Conservation (phyloP, 2,329 filamentous ascomycete species). For the Fusarium sp. region DNA sequence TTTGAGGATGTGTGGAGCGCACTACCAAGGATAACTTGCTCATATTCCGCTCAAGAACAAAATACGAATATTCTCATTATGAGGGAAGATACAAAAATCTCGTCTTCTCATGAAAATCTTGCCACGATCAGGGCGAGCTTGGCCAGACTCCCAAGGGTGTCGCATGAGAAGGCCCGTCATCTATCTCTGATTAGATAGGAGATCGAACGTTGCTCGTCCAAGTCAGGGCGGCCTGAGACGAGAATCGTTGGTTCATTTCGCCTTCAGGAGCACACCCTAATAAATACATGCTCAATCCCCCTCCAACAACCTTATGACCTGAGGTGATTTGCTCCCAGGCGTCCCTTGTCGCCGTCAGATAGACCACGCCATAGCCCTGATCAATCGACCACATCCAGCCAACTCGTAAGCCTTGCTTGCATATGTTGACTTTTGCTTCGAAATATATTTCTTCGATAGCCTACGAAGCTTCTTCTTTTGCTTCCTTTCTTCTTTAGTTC, state of each 20-base stretch:
- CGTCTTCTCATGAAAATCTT: slow-evolving; percentile 14
- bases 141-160: slow-evolving; percentile 18
- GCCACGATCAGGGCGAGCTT: slow-evolving; percentile 23
- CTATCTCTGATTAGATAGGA: slow-evolving; percentile 27
- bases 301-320: slow-evolving; percentile 43
- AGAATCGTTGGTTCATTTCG: slow-evolving; percentile 27
- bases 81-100: background rate
- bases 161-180: slow-evolving; percentile 16
- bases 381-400: slow-evolving; percentile 33
- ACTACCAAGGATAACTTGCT: slow-evolving; percentile 36
- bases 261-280: slow-evolving; percentile 28
- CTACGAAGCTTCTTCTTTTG: slow-evolving; percentile 3
- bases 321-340: slow-evolving; percentile 41
- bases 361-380: slow-evolving; percentile 40
- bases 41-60: slow-evolving; percentile 31
- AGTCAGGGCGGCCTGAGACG: slow-evolving; percentile 38
- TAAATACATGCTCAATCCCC: slow-evolving; percentile 46
- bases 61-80: background rate
- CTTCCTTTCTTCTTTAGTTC: background rate
- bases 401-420: slow-evolving; percentile 13
- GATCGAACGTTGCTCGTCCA: slow-evolving; percentile 36
- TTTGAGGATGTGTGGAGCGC: slow-evolving; percentile 16
- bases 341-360: slow-evolving; percentile 38
- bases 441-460: slow-evolving; percentile 6
- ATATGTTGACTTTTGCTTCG: slow-evolving; percentile 5